These are phyloP conservation scores for Ceratobasidium sp. DNA, from an alignment of 1,284 basidiomycete species.

Conservation along the genomic window DNA sequence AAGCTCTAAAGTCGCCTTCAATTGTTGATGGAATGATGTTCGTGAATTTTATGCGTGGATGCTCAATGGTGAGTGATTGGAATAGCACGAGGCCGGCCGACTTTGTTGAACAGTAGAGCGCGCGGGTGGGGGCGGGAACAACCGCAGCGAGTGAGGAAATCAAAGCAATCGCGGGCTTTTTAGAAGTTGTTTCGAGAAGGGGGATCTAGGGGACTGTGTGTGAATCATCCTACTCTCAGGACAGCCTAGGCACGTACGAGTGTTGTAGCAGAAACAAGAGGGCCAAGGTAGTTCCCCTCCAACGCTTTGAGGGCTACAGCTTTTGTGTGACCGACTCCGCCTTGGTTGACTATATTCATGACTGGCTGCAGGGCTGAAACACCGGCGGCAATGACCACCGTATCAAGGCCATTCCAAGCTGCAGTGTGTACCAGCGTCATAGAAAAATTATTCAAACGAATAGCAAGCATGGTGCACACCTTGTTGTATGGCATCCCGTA, in stretches of 20 bases:
- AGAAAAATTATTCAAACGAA: slow-evolving; percentile 20
- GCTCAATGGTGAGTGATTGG: slow-evolving; percentile 82
- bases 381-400: slow-evolving; percentile 85
- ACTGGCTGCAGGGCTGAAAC: slow-evolving; percentile 86
- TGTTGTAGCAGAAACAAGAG: slow-evolving; percentile 71
- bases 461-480: slow-evolving; percentile 59
- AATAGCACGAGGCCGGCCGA: slow-evolving; percentile 83
- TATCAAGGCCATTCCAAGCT: slow-evolving; percentile 89
- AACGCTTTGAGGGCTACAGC: slow-evolving; percentile 68
- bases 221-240: not conserved
- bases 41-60: slow-evolving; percentile 72
- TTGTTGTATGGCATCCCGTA: slow-evolving; percentile 68
- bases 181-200: slow-evolving; percentile 75
- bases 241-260: slow-evolving; percentile 65
- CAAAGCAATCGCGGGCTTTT: slow-evolving; percentile 79
- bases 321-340: slow-evolving; percentile 59
- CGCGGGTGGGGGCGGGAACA: slow-evolving; percentile 86
- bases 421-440: not conserved
- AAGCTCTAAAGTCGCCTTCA: slow-evolving; percentile 83
- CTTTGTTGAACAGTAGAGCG: slow-evolving; percentile 89
- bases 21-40: slow-evolving; percentile 67
- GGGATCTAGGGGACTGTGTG: slow-evolving; percentile 71
- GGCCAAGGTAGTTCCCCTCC: slow-evolving; percentile 74
- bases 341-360: slow-evolving; percentile 76
- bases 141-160: slow-evolving; percentile 84